Conservation (phyloP, 306 rosid genomes). For the Quercus berberidifolia region DNA sequence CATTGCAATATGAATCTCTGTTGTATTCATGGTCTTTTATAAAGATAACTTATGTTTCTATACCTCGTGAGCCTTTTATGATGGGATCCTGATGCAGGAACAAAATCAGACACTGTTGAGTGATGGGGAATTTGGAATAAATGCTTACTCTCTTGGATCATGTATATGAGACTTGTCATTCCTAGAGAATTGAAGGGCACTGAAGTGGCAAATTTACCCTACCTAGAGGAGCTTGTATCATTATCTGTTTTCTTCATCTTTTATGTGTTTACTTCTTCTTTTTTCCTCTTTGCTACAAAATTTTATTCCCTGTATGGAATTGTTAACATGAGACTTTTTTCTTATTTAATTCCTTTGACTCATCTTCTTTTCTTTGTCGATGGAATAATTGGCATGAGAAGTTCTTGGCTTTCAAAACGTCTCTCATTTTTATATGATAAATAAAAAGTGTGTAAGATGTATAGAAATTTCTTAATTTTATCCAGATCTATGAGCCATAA, state of each 20-base stretch:
- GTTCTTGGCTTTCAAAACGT: not conserved
- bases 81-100: slow-evolving; percentile 47
- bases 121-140: slow-evolving; percentile 61
- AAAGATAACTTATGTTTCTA: not conserved
- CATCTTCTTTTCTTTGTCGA: slow-evolving; percentile 2
- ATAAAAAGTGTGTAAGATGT: not conserved
- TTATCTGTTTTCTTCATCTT: slow-evolving; percentile 32
- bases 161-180: slow-evolving; percentile 48
- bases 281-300: slow-evolving; percentile 2
- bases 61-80: slow-evolving; percentile 5
- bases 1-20: not conserved
- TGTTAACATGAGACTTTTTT: slow-evolving; percentile 17
- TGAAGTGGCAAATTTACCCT: slow-evolving; percentile 11
- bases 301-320: slow-evolving; percentile 18
- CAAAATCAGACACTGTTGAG: slow-evolving; percentile 41
- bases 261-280: slow-evolving; percentile 10
- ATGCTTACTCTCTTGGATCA: slow-evolving; percentile 51
- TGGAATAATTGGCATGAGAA: slow-evolving; percentile 22
- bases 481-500: not conserved
- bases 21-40: not conserved
- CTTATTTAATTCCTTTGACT: slow-evolving; percentile 13
- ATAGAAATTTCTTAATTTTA: not conserved
- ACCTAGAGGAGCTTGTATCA: slow-evolving; percentile 22
- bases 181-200: slow-evolving; percentile 14
- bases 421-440: not conserved